Conservation (phyloP, 441 rosid species). For the Populus trichocarpa region DNA sequence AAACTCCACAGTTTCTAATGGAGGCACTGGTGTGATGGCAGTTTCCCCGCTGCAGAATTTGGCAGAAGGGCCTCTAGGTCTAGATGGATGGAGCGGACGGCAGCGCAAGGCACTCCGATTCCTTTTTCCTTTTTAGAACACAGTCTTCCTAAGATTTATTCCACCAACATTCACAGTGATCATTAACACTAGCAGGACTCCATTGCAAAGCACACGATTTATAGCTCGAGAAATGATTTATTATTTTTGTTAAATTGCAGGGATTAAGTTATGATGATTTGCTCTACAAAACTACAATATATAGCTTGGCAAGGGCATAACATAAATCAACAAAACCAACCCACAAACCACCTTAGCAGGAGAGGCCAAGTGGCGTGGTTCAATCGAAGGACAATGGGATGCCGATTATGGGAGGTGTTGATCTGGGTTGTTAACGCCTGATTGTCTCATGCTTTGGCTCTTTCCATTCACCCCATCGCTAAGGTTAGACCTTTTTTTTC, state of each 20-base stretch:
- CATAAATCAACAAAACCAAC: neutral
- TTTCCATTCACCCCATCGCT: slow-evolving; percentile 11
- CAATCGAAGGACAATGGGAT: slow-evolving; percentile 1
- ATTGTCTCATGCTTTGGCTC: slow-evolving; percentile 37
- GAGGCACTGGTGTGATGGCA: too few relatives aligned
- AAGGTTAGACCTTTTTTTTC: neutral
- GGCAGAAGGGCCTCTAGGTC: too few relatives aligned
- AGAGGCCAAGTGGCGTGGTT: neutral
- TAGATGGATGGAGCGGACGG: too few relatives aligned
- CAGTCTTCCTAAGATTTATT: neutral
- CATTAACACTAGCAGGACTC: too few relatives aligned
- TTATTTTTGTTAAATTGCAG: too few relatives aligned
- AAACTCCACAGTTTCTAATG: too few relatives aligned
- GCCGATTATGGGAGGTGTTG: slow-evolving; percentile 14
- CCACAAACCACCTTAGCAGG: neutral
- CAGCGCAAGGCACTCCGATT: too few relatives aligned
- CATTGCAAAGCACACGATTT: too few relatives aligned
- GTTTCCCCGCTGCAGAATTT: too few relatives aligned
- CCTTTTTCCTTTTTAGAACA: too few relatives aligned
- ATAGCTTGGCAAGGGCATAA: neutral
- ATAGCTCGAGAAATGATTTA: neutral
- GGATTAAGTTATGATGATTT: neutral
- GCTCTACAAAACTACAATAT: neutral
- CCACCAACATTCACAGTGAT: neutral
- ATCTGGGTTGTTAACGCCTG: slow-evolving; percentile 25